Conservation (phyloP, 345 rosid species). For the Lagerstroemia speciosa region DNA sequence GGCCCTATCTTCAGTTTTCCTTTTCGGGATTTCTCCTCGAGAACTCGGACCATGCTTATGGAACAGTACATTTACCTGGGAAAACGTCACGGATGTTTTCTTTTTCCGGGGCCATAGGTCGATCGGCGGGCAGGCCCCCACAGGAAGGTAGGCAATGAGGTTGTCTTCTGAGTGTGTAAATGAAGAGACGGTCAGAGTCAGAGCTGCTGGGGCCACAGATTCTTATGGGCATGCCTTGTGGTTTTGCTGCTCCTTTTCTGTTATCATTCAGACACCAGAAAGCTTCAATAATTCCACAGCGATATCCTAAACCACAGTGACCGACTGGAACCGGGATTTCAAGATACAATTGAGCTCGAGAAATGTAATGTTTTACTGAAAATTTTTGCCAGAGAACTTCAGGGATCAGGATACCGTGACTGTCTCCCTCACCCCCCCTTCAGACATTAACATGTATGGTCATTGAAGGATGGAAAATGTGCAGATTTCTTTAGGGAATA, state of each 20-base stretch:
- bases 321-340: no score
- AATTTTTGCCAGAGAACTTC: no score
- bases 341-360: no score
- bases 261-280: no score
- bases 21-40: background rate
- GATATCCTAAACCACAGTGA: background rate
- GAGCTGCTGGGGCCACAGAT: background rate
- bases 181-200: background rate
- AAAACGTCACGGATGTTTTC: background rate
- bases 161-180: conserved; percentile 3
- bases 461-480: no score
- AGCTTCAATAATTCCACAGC: background rate
- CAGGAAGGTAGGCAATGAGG: conserved; percentile 7
- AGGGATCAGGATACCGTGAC: no score
- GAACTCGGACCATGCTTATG: background rate
- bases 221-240: background rate
- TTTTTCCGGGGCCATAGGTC: conserved; percentile 8
- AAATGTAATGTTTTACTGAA: no score
- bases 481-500: no score
- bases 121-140: conserved; percentile 48
- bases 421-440: no score
- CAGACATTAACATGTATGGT: no score
- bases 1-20: background rate
- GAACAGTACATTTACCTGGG: background rate
- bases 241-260: no score